Percentiles rank a stretch among this genome's conserved stretches.
phyloP scores from a whole-genome alignment of 2,329 filamentous ascomycete species.

The Ophidiomyces ophidiicola region DNA sequence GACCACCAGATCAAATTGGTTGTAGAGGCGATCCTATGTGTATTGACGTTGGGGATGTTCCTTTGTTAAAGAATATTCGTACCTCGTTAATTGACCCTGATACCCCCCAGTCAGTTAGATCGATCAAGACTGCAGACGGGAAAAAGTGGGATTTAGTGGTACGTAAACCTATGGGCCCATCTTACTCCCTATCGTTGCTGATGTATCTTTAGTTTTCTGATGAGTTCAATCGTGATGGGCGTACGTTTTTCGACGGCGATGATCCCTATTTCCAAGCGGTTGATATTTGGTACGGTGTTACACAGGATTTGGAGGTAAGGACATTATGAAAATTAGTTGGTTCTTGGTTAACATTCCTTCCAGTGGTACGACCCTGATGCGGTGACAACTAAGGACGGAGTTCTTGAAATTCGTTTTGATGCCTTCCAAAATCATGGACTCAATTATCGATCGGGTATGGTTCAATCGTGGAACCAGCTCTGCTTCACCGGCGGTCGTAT shows the following conservation, averaged over 20 bases:
- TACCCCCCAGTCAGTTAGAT: constrained; percentile 47
- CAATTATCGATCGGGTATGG: constrained; percentile 59
- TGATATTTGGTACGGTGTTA: constrained; percentile 62
- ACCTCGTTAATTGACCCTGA: constrained; percentile 53
- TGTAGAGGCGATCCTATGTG: constrained; percentile 36
- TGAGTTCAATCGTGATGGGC: constrained; percentile 55
- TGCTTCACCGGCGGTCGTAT: constrained; percentile 60
- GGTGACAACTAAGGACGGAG: constrained; percentile 49
- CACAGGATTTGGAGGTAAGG: constrained; percentile 51
- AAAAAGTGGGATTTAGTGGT: constrained; percentile 52
- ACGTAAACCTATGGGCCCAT: constrained; percentile 20
- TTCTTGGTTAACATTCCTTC: neutral
- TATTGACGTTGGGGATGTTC: constrained; percentile 38
- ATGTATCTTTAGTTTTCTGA: constrained; percentile 47
- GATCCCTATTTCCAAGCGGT: constrained; percentile 57
- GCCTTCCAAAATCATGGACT: constrained; percentile 52
- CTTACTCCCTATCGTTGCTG: neutral
- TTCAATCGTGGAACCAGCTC: constrained; percentile 62
- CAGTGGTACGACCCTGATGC: constrained; percentile 62
- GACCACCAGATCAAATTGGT: constrained; percentile 15
- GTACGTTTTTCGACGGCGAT: constrained; percentile 59
- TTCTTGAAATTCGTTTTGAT: constrained; percentile 53
- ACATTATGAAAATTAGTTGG: neutral
- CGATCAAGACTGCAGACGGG: constrained; percentile 47
- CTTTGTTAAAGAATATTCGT: constrained; percentile 50